Conservation (phyloP, 768 basidiomycete species). For the Phanerochaete sordida region DNA sequence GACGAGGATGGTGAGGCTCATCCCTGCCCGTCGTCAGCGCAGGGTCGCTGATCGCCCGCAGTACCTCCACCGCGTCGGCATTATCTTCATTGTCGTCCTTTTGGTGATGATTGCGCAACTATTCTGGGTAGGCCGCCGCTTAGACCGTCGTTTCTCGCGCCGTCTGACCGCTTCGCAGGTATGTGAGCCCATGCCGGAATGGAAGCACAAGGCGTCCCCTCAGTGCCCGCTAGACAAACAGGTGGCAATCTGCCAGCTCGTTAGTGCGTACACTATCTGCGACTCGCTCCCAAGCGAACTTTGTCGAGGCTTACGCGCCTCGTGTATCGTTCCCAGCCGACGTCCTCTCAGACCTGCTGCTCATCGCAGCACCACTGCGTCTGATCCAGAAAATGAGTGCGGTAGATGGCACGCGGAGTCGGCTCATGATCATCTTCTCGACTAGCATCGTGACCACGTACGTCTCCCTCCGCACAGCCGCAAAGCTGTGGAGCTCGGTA, state of each 20-base stretch:
- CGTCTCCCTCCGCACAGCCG: background rate
- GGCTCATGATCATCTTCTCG: conserved; percentile 51
- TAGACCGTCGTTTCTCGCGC: background rate
- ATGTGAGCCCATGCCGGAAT: conserved; percentile 33
- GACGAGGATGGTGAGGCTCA: conserved; percentile 5
- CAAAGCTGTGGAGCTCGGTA: background rate
- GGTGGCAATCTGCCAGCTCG: conserved; percentile 50
- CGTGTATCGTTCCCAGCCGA: conserved; percentile 38
- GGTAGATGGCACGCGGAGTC: conserved; percentile 34
- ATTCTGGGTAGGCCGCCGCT: conserved; percentile 7
- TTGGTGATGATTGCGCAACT: conserved; percentile 20
- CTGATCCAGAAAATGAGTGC: conserved; percentile 42
- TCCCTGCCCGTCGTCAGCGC: background rate
- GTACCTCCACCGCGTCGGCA: conserved; percentile 25
- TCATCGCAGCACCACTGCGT: conserved; percentile 42
- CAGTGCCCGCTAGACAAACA: conserved; percentile 42
- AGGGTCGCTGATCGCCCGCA: conserved; percentile 16
- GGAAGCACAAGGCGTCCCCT: conserved; percentile 34
- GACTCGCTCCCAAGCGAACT: background rate
- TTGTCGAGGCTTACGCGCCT: background rate
- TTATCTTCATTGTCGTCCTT: conserved; percentile 41
- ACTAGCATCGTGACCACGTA: conserved; percentile 35
- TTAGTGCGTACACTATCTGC: conserved; percentile 34
- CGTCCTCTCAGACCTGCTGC: conserved; percentile 39
- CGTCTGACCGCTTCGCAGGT: conserved; percentile 31